Evolutionary conservation across 352 stramenopile genomes (phyloP).

Genomic region (Halophytophthora batemanensis): DNA sequence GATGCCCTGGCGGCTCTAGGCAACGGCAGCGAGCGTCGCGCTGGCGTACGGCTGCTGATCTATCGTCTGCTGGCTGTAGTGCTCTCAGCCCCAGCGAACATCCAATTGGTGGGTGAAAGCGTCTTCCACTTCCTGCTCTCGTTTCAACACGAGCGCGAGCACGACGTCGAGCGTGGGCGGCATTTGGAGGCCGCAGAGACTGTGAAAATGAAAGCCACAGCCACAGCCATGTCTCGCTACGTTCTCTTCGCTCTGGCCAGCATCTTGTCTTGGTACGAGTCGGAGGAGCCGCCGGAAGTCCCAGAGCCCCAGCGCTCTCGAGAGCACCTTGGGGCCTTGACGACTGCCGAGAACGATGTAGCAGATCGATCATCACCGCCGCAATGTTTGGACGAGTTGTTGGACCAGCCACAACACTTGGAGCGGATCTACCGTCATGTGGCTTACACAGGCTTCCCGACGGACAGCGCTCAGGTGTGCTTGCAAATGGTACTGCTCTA

Average conservation of each 20-base stretch:
- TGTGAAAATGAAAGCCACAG: background rate
- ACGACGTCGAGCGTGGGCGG: background rate
- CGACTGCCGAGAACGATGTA: too few species aligned
- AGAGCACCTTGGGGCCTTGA: background rate
- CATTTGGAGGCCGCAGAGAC: background rate
- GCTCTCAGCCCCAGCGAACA: constrained; percentile 42
- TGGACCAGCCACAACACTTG: constrained; percentile 45
- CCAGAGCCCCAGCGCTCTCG: background rate
- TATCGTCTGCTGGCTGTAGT: constrained; percentile 58
- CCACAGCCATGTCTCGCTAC: constrained; percentile 42
- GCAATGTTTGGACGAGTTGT: constrained; percentile 36
- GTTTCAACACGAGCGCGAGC: constrained; percentile 31
- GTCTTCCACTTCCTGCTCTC: constrained; percentile 58
- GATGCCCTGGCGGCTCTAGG: constrained; percentile 37
- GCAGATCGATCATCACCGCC: too few species aligned
- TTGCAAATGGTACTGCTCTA: constrained; percentile 69
- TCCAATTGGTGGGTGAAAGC: constrained; percentile 34
- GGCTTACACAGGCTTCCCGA: constrained; percentile 28
- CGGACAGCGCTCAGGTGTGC: constrained; percentile 42
- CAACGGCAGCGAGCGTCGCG: constrained; percentile 3
- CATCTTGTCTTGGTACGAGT: constrained; percentile 60
- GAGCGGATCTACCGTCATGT: constrained; percentile 52
- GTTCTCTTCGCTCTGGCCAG: constrained; percentile 59
- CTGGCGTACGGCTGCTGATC: constrained; percentile 22
- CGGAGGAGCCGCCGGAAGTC: constrained; percentile 11